Base-by-base conservation (phyloP, 495 filamentous ascomycete species). In the Penicillium cataractarum region DNA sequence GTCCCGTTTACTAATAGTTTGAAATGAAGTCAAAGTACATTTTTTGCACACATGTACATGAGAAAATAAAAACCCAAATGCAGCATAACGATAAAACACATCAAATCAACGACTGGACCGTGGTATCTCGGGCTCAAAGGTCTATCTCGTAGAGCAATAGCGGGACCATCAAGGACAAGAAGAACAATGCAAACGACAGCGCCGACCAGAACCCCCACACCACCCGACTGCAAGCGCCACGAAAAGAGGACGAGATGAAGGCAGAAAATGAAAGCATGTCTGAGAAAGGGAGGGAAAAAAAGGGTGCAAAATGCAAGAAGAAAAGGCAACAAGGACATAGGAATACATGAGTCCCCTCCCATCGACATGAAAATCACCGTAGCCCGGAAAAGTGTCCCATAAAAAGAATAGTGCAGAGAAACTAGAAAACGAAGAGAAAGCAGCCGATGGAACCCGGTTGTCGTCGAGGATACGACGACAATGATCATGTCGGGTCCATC, bases 61-160 rank as follows among this genome's bases (percentile, higher is more conserved):
- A 35, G 39, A 58, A 57, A 46, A 29, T 39, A 63, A 52, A 52
- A 63, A 52, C 55, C 44, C n/a, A 55, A 56, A 48, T 55, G 27
- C 31, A 21, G n/a, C 54, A 44, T 12, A 54, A 29, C 31, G 54
- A 55, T 32, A 57, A 55, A 58, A 46, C 57, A 58, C 62, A 64
- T 40, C 33, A 51, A 62, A 72, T 64, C 54, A 58, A 73, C 55
- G 70, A 72, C 69, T 75, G 75, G 68, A 74, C 73, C 71, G 71
- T 79, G 78, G 76, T 80, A 80, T 81, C 78, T 76, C 75, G 76
- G 70, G 76, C 77, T 76, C 73, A 74, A 74, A 71, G 67, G 69
- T 81, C 78, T 79, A 80, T 80, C 69, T 78, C 73, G 70, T 71
- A 70, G 72, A 74, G 72, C 65, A 71, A 69, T 65, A 73, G 58